Conservation (phyloP, 192 early-diverging fungal genomes). For the Backusella tarrabulga region DNA sequence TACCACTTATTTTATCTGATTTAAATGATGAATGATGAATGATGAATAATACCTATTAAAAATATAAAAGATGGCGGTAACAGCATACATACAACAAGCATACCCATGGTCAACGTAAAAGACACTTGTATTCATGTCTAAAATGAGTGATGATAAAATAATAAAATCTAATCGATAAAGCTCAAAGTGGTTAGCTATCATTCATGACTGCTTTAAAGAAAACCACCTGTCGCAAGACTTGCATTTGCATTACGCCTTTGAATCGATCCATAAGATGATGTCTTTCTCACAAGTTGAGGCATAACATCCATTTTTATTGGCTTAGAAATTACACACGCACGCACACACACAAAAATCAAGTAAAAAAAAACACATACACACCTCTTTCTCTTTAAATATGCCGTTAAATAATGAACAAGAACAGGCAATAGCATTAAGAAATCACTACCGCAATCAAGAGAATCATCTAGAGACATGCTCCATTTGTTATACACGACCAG, state of each 20-base stretch:
- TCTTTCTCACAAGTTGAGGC: too few relatives aligned
- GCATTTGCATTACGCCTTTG: background rate
- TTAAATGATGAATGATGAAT: background rate
- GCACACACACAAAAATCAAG: background rate
- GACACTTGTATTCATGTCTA: too few relatives aligned
- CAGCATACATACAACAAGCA: too few relatives aligned
- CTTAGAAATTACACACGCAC: background rate
- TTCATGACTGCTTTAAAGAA: background rate
- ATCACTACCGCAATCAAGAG: background rate
- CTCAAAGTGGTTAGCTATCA: too few relatives aligned
- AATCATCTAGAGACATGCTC: slow-evolving; percentile 20
- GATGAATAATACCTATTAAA: too few relatives aligned
- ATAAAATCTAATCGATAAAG: too few relatives aligned
- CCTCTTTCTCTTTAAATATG: background rate
- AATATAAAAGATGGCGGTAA: too few relatives aligned
- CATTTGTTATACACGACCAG: slow-evolving; percentile 40
- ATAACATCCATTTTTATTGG: too few relatives aligned
- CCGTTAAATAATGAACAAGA: background rate
- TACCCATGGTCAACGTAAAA: too few relatives aligned
- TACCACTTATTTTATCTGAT: background rate
- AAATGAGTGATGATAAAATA: too few relatives aligned
- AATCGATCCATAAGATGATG: background rate
- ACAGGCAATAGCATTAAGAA: background rate
- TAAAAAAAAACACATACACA: background rate
- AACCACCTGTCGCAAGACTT: background rate